These are phyloP conservation scores for Ganoderma multipileum DNA, from an alignment of 1,284 basidiomycete species.

Conservation along the genomic window DNA sequence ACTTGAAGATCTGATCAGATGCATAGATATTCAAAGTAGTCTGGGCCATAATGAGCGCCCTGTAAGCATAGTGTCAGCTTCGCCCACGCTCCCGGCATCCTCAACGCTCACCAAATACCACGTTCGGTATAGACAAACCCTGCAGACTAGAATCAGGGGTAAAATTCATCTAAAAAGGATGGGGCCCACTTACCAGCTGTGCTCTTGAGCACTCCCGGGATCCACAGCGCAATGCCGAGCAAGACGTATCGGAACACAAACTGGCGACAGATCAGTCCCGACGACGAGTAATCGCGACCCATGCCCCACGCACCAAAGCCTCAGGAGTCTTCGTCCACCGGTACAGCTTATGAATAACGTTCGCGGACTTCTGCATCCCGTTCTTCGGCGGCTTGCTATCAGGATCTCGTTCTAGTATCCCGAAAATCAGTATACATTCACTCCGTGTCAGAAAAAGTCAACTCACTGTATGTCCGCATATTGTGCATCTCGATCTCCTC, in stretches of 20 bases:
- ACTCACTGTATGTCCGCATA: conserved; percentile 45
- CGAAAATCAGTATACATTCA: background rate
- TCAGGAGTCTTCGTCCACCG: conserved; percentile 52
- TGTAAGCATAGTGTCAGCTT: conserved; percentile 21
- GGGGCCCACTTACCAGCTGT: conserved; percentile 49
- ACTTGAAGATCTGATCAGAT: conserved; percentile 67
- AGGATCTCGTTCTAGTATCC: conserved; percentile 49
- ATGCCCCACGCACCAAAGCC: conserved; percentile 45
- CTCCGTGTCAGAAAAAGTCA: background rate
- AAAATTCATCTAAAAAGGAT: background rate
- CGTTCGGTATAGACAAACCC: conserved; percentile 53
- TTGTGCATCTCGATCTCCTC: conserved; percentile 38
- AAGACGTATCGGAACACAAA: conserved; percentile 66
- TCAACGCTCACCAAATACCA: conserved; percentile 47
- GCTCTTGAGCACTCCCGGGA: conserved; percentile 54
- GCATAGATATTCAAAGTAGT: conserved; percentile 67
- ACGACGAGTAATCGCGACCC: background rate
- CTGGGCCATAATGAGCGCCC: conserved; percentile 76
- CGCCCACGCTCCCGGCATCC: background rate
- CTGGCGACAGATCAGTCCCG: conserved; percentile 32
- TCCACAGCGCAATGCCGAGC: conserved; percentile 61
- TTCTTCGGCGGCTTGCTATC: conserved; percentile 56
- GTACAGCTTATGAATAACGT: conserved; percentile 45
- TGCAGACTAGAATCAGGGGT: conserved; percentile 26
- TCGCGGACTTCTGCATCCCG: conserved; percentile 46